Percentiles rank a stretch among this genome's conserved stretches.
These are phyloP conservation scores for Triglochin maritima DNA, from an alignment of 106 monocot genomes.

Conservation along the genomic window DNA sequence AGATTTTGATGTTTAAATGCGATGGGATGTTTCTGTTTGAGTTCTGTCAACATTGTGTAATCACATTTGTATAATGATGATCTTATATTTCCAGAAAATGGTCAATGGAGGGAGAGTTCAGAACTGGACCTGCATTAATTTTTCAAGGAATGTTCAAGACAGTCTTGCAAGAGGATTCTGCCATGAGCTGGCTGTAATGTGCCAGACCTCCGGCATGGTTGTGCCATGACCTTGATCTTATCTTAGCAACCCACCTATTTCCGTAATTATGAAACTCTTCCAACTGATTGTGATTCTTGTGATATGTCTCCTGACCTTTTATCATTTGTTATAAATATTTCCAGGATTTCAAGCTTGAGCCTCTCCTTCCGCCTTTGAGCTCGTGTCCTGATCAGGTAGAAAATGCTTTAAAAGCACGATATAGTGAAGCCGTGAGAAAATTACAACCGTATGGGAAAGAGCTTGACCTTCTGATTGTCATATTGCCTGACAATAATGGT, in stretches of 20 bases:
- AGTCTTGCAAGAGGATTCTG: constrained; percentile 47
- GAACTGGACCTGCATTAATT: constrained; percentile 72
- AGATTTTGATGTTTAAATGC: no score
- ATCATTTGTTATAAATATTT: not conserved
- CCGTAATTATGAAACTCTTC: no score
- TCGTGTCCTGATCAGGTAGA: constrained; percentile 76
- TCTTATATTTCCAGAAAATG: constrained; percentile 46
- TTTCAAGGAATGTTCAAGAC: constrained; percentile 48
- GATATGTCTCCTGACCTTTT: not conserved
- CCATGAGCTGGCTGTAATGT: constrained; percentile 68
- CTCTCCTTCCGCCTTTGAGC: constrained; percentile 44
- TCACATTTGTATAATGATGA: not conserved
- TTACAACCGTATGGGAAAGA: constrained; percentile 48
- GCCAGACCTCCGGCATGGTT: constrained; percentile 79
- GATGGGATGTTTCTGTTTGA: no score
- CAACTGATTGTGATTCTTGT: not conserved
- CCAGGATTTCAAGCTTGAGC: constrained; percentile 66
- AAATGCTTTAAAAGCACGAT: constrained; percentile 49
- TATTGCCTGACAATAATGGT: constrained; percentile 93
- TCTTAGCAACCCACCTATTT: no score
- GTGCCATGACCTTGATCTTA: not conserved
- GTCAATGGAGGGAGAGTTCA: constrained; percentile 70
- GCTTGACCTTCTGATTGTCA: constrained; percentile 74
- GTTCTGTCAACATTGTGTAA: no score
- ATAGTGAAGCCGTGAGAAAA: constrained; percentile 41